Base-by-base conservation (phyloP, 257 asterid species). In the Coffea canephora region DNA sequence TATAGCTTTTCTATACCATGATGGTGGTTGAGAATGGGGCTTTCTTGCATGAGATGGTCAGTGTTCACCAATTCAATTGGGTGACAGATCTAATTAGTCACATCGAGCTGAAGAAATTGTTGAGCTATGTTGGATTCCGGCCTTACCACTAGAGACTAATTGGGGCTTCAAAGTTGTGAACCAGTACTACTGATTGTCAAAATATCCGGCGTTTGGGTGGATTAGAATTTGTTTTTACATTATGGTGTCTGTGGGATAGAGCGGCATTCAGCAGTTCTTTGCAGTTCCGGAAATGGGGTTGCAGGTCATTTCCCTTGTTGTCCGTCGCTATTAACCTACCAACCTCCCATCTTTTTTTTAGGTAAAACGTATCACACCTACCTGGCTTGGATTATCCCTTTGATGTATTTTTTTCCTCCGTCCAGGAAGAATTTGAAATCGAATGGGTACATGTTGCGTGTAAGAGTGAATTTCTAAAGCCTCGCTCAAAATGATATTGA, bases 311-410 rank as follows among this genome's bases (percentile, higher is more conserved):
- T 12, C 7, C 16, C n/a, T 46, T 71, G n/a, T 1, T 25, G 39
- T 39, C 69, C 6, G 61, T 46, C 25, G n/a, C 21, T 8, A 31
- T 5, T 8, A 6, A 61, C 7, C 34, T 7, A n/a, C 67, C 34
- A 8, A 61, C 34, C 67, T 10, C 10, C 9, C 5, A 61, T n/a
- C 36, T 23, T 36, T 34, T 34, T 46, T 48, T 25, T 50, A 27
- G 76, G 66, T 54, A 49, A 54, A 73, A 31, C 67, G 25, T 73
- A 52, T 52, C 67, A 31, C n/a, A 73, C 67, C 49, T 27, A 73
- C 57, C 27, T 55, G 14, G 14, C 46, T 12, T 62, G 68, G 6
- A 9, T 10, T n/a, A n/a, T n/a, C 36, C 36, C 14, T n/a, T 62
- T 23, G 68, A 5, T 23, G 0, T 2, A 10, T 57, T 4, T 18